Evolutionary conservation across 306 rosid genomes (phyloP).

Genomic region (Prunus persica): Prunus_persica_NCBIv2 NC_034009.1:231001-231500

Average conservation of each 20-base stretch:
- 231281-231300: background rate
- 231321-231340: background rate
- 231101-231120: too few species aligned
- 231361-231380: background rate
- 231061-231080: background rate
- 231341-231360: background rate
- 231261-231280: background rate
- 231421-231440: slow-evolving; percentile 76
- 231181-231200: background rate
- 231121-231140: too few species aligned
- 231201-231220: background rate
- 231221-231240: background rate
- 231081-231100: too few species aligned
- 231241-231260: background rate
- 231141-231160: too few species aligned
- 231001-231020: too few species aligned
- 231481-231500: slow-evolving; percentile 75
- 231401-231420: slow-evolving; percentile 99
- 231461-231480: slow-evolving; percentile 68
- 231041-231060: background rate
- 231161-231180: too few species aligned
- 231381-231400: slow-evolving; percentile 50
- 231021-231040: background rate
- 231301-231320: background rate
- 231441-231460: slow-evolving; percentile 86